These are phyloP conservation scores for Cutaneotrichosporon daszewskae DNA, from an alignment of 1,284 basidiomycete genomes.

Conservation along the genomic window DNA sequence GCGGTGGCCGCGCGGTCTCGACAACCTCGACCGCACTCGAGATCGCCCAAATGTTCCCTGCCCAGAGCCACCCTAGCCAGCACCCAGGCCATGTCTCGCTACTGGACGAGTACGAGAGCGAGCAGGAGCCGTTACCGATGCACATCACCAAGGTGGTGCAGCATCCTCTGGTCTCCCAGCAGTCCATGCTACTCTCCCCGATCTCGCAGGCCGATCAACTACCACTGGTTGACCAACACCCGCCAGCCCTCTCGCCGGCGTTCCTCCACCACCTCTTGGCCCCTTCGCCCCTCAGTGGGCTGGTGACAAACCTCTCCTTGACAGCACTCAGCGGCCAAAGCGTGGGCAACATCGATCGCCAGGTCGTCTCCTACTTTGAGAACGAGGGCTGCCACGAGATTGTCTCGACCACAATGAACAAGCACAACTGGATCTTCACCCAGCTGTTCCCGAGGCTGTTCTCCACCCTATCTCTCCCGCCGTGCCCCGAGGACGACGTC, in stretches of 20 bases:
- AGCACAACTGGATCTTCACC: constrained; percentile 22
- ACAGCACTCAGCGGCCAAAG: constrained; percentile 10
- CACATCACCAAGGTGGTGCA: too few relatives aligned
- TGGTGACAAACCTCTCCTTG: constrained; percentile 7
- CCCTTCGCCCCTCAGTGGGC: constrained; percentile 2
- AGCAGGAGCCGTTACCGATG: too few relatives aligned
- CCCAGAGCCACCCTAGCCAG: too few relatives aligned
- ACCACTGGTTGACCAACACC: too few relatives aligned
- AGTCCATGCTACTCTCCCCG: too few relatives aligned
- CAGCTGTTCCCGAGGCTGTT: constrained; percentile 19
- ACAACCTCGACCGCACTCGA: too few relatives aligned
- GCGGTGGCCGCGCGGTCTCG: neutral
- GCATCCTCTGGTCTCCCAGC: too few relatives aligned
- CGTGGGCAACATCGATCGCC: constrained; percentile 3
- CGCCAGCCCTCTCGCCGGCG: neutral
- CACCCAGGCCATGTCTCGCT: too few relatives aligned
- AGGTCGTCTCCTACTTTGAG: constrained; percentile 20
- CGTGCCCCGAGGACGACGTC: constrained; percentile 3
- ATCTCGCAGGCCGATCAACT: too few relatives aligned
- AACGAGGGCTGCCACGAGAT: constrained; percentile 19
- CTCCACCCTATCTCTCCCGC: constrained; percentile 1
- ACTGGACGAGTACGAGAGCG: too few relatives aligned
- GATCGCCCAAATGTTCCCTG: too few relatives aligned
- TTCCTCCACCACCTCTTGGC: constrained; percentile 9
- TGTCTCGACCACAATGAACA: constrained; percentile 8